Base-by-base conservation (phyloP, 75 land plant species). In the Picea sitchensis region DNA sequence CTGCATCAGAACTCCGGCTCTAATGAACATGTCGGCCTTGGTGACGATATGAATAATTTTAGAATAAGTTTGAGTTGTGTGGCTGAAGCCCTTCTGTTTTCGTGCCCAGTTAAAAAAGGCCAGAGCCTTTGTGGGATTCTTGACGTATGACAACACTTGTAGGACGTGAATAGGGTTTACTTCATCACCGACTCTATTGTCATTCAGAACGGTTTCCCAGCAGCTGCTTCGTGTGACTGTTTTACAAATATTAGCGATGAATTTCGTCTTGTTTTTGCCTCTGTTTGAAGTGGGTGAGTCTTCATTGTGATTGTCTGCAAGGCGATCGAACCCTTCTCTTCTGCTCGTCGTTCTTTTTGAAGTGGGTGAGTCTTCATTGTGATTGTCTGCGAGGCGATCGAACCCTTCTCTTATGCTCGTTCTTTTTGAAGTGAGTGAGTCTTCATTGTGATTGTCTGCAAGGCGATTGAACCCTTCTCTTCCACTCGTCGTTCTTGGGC, bases 21-120 rank as follows among this genome's bases (percentile, higher is more conserved):
- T 68, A 17, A 13, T 18, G 1, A 68, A 18, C 72, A 68, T 36
- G 3, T 68, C 32, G 6, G 20, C 72, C 44, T 44, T 68, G 4
- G 72, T 38, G 1, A 68, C 44, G 20, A 68, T 38, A 36, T 68
- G 72, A 68, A 68, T 68, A 15, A 68, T 68, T 34, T 20, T 38
- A 44, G 72, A 68, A 36, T 68, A 68, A 17, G 72, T 26, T 26
- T 26, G 26, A 26, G 26, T 26, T 26, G 26, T 26, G 26, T 26
- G 26, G 26, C 68, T 3, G 14, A 65, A 65, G 18, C 5, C 72
- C 15, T 4, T 36, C 47, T 68, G 44, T 68, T 68, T 36, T 68
- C 72, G n/a, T 38, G n/a, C 72, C 72, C 72, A 68, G 3, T 9
- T 38, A 20, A 68, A 68, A 5, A 68, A 68, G 38, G n/a, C 72